These are phyloP conservation scores for Boletellus deceptivus DNA, from an alignment of 1,284 basidiomycete species.

Conservation along the genomic window DNA sequence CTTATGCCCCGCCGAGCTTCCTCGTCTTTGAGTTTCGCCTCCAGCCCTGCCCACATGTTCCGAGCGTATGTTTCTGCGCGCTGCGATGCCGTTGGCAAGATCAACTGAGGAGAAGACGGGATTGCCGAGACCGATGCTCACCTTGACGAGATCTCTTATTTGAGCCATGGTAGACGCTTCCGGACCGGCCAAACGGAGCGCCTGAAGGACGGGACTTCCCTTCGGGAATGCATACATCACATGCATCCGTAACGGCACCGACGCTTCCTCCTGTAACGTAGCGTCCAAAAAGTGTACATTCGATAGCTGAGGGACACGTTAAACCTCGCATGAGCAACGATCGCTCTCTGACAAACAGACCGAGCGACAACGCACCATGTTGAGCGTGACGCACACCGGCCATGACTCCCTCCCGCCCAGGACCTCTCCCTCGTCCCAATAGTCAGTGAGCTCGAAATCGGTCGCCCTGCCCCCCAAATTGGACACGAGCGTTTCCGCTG, in stretches of 20 bases:
- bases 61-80: slow-evolving; percentile 52
- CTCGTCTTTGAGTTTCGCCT: slow-evolving; percentile 47
- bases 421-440: slow-evolving; percentile 77
- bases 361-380: slow-evolving; percentile 50
- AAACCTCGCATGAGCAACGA: not conserved
- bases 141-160: slow-evolving; percentile 52
- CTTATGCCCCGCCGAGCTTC: slow-evolving; percentile 40
- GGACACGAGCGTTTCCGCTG: slow-evolving; percentile 44
- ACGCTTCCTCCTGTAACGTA: slow-evolving; percentile 60
- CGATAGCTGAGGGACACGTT: slow-evolving; percentile 39
- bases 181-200: slow-evolving; percentile 59
- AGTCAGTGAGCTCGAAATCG: slow-evolving; percentile 81
- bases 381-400: slow-evolving; percentile 75
- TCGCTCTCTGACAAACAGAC: not conserved
- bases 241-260: slow-evolving; percentile 54
- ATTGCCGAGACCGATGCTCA: slow-evolving; percentile 23
- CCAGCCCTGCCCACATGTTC: slow-evolving; percentile 39
- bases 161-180: slow-evolving; percentile 49
- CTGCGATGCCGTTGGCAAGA: slow-evolving; percentile 31
- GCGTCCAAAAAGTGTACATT: slow-evolving; percentile 69
- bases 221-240: slow-evolving; percentile 59
- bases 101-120: not conserved
- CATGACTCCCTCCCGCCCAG: slow-evolving; percentile 58
- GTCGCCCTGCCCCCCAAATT: slow-evolving; percentile 38
- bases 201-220: slow-evolving; percentile 46